Conservation (phyloP, 345 rosid genomes). For the Trapa bicornis region DNA sequence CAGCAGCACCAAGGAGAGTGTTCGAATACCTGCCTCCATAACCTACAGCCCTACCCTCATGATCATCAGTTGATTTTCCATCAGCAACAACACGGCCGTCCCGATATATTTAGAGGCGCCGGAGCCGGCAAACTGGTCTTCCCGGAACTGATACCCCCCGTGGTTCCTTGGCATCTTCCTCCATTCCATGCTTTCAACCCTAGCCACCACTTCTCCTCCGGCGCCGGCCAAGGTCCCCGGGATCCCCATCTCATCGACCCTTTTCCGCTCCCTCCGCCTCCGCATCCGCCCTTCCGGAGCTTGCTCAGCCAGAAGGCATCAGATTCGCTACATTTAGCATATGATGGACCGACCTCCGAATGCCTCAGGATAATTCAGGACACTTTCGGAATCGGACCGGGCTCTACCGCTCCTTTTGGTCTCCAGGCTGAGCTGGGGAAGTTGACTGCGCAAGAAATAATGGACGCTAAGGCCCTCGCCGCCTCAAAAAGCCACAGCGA, state of each 20-base stretch:
- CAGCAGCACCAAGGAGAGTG: slow-evolving; percentile 32
- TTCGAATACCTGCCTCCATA: slow-evolving; percentile 36
- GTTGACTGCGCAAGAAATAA: slow-evolving; percentile 92
- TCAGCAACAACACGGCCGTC: slow-evolving; percentile 27
- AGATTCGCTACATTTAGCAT: slow-evolving; percentile 47
- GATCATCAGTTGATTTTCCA: slow-evolving; percentile 48
- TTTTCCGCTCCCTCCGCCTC: slow-evolving; percentile 49
- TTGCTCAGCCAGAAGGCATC: slow-evolving; percentile 47
- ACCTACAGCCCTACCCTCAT: slow-evolving; percentile 55
- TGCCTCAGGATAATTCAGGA: slow-evolving; percentile 76
- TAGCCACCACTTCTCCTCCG: slow-evolving; percentile 15
- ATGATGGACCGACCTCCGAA: slow-evolving; percentile 55
- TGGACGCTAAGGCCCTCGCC: slow-evolving; percentile 99
- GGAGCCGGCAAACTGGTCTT: slow-evolving; percentile 29
- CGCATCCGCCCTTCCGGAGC: slow-evolving; percentile 35
- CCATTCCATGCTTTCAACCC: slow-evolving; percentile 45
- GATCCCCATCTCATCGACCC: slow-evolving; percentile 31
- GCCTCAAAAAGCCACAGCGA: slow-evolving; percentile 98
- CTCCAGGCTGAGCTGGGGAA: slow-evolving; percentile 73
- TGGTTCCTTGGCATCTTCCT: slow-evolving; percentile 40
- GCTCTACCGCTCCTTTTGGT: slow-evolving; percentile 51
- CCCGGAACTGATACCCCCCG: slow-evolving; percentile 42
- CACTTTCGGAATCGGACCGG: slow-evolving; percentile 54
- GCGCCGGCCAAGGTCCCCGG: neutral
- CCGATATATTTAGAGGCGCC: slow-evolving; percentile 16